phyloP scores from a whole-genome alignment of 2,329 filamentous ascomycete genomes.

The Trichoderma sp. region DNA sequence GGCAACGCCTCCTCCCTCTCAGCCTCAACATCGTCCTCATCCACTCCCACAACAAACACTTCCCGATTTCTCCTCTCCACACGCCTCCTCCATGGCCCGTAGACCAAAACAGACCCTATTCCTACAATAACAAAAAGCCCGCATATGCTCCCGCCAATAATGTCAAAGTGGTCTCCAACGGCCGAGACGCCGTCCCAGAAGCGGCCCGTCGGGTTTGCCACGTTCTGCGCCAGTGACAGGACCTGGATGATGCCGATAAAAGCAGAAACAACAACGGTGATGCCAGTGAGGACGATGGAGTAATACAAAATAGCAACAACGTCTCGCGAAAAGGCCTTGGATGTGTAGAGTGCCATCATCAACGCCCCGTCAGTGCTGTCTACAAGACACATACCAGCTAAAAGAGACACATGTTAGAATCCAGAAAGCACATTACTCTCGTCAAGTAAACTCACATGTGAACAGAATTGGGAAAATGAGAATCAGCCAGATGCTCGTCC shows the following conservation, averaged over 20 bases:
- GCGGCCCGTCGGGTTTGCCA: constrained; percentile 66
- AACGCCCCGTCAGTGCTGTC: constrained; percentile 91
- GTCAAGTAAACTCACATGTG: constrained; percentile 55
- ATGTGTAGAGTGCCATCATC: constrained; percentile 93
- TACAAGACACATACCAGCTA: constrained; percentile 91
- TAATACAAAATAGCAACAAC: constrained; percentile 91
- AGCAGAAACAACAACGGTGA: constrained; percentile 80
- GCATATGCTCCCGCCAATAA: constrained; percentile 83
- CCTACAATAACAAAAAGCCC: constrained; percentile 80
- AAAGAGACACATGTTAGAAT: background rate
- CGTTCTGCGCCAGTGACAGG: constrained; percentile 72
- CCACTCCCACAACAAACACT: constrained; percentile 4
- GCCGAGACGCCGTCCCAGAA: constrained; percentile 88
- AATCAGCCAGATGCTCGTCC: constrained; percentile 91
- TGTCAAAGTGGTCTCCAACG: constrained; percentile 77
- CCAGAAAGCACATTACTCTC: background rate
- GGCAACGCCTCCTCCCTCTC: background rate
- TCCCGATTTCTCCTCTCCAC: constrained; percentile 32
- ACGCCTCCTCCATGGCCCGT: constrained; percentile 70
- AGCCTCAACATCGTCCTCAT: constrained; percentile 19
- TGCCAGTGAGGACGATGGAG: constrained; percentile 77
- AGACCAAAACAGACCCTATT: constrained; percentile 67
- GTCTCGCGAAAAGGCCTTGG: constrained; percentile 73
- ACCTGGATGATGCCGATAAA: constrained; percentile 86
- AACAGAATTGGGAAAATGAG: constrained; percentile 88